These are phyloP conservation scores for Backusella morwellensis DNA, from an alignment of 192 early-diverging fungal genomes.

Conservation along the genomic window DNA sequence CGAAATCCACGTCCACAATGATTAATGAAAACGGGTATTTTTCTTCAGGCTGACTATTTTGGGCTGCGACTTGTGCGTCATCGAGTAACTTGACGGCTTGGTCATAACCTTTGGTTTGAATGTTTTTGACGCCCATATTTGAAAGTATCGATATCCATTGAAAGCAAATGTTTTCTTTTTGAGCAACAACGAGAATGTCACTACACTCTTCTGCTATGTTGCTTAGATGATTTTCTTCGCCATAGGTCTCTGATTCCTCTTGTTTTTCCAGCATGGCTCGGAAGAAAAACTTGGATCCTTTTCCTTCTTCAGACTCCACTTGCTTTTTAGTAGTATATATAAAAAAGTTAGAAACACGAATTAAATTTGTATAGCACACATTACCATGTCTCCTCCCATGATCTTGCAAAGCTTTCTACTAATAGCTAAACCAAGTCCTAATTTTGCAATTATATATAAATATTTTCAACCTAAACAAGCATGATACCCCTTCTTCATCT, in stretches of 20 bases:
- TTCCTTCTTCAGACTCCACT: constrained; percentile 53
- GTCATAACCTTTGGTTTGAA: background rate
- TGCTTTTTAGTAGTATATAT: background rate
- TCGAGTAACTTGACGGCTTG: background rate
- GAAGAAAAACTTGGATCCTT: constrained; percentile 77
- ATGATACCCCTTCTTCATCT: background rate
- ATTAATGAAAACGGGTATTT: background rate
- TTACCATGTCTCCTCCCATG: constrained; percentile 62
- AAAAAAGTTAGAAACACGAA: background rate
- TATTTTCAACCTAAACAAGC: background rate
- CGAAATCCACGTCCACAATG: constrained; percentile 19
- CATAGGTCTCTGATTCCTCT: constrained; percentile 8
- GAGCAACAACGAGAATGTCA: background rate
- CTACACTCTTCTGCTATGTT: background rate
- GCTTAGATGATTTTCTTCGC: constrained; percentile 9
- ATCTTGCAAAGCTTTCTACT: constrained; percentile 51
- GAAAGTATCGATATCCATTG: background rate
- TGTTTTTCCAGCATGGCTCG: constrained; percentile 9
- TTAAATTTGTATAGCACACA: background rate
- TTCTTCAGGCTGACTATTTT: background rate
- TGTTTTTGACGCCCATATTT: constrained; percentile 2
- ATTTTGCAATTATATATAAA: constrained; percentile 69
- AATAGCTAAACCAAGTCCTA: constrained; percentile 65
- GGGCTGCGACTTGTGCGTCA: background rate
- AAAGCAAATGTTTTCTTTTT: background rate